Evolutionary conservation across 2,329 filamentous ascomycete species (phyloP).

Genomic region (Paecilomyces fulvus): DNA sequence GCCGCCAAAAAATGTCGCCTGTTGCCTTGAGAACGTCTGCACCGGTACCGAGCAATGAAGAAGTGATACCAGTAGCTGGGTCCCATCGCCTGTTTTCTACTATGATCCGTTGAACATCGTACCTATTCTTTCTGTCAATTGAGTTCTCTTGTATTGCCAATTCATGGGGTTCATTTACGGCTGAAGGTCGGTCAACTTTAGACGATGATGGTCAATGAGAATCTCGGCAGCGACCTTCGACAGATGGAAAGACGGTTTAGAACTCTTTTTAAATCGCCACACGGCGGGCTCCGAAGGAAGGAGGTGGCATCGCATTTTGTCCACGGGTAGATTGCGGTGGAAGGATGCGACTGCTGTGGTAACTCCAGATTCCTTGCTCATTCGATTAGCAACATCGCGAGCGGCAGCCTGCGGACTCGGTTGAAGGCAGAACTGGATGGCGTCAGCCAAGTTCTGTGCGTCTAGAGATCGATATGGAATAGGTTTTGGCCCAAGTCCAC

Average conservation of each 20-base stretch:
- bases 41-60: not conserved
- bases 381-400: constrained; percentile 27
- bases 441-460: constrained; percentile 35
- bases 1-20: not conserved
- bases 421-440: constrained; percentile 38
- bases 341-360: constrained; percentile 37
- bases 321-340: constrained; percentile 26
- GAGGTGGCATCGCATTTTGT: constrained; percentile 17
- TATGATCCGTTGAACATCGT: not conserved
- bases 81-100: not conserved
- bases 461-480: constrained; percentile 42
- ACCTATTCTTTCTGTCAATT: not conserved
- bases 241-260: not conserved
- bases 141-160: not conserved
- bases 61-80: not conserved
- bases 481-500: constrained; percentile 42
- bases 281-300: constrained; percentile 18
- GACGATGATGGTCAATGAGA: not conserved
- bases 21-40: not conserved
- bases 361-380: constrained; percentile 36
- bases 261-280: constrained; percentile 11
- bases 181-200: too few relatives aligned
- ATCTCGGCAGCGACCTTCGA: not conserved
- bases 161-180: too few relatives aligned
- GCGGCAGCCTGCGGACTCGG: constrained; percentile 29